Base-by-base conservation (phyloP, 2,329 filamentous ascomycete species). In the Ilyonectria sp. region DNA sequence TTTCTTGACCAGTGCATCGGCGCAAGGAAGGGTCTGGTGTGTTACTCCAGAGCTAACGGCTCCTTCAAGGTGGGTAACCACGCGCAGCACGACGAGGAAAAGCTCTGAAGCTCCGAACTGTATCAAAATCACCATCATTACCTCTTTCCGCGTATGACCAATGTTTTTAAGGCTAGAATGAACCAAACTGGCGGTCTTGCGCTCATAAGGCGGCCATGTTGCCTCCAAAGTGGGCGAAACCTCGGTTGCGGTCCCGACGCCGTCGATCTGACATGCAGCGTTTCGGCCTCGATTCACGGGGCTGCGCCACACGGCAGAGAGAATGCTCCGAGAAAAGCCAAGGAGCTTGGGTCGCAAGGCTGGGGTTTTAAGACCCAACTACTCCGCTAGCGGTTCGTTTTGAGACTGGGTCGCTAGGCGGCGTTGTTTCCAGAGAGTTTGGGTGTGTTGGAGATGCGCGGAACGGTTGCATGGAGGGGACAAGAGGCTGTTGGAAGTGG, bases 241-340 rank as follows among this genome's bases (percentile, higher is more conserved):
- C 31, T 21, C n/a, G 7, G 58, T 55, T 17, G 47, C 43, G 43
- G 52, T 19, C 55, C 35, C 23, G 49, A 57, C 35, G 56, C 46
- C 23, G 56, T 47, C 50, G 60, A 68, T 68, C 65, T 37, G 50
- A 68, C 65, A 50, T 13, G 37, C 47, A 40, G 37, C 35, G 65
- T 68, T 68, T 68, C 65, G 65, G 40, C 31, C 40, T 21, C 23
- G 43, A 43, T 43, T 33, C 43, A 35, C 29, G 19, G 58, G 55
- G 57, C 50, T 43, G 50, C 63, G 35, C 60, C 46, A 46, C 35
- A 33, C 57, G 33, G 40, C 63, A 54, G 31, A 35, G 37, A 53
- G 19, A 26, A 55, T n/a, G n/a, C 11, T 44, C 63, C 40, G 47
- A 65, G 23, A 19, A 35, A 26, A 4, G 29, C n/a, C 19, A 21